Evolutionary conservation across 371 early-diverging fungal species (phyloP), one percentile per base, ranked within the genome.

Genomic region (Umbelopsis sp.): DNA sequence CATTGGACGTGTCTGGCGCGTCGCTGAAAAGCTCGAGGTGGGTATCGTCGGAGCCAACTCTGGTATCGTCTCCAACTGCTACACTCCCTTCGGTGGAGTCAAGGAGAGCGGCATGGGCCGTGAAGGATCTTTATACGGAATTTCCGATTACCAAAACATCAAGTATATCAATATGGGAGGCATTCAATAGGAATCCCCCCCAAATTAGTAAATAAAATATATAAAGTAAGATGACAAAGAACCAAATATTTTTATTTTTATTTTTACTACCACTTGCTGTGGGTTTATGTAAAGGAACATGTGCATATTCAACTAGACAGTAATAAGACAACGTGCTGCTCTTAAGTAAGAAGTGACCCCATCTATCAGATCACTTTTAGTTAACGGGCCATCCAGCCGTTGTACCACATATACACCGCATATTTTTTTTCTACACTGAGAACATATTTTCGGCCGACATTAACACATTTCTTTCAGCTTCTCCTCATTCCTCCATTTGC

Each of bases 11-110:
- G 82, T 91, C 72, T 92, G 89, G 87, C 85, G 93, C 3, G 91
- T 97, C 3, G 87, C 94, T 20, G 94, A 95, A 76, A 82, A 79
- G 14, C 68, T 97, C 64, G 91, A 96, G 70, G 83, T 87, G 3
- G 97, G 97, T 66, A 96, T 97, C 93, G 94, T 97, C 7, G 96
- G 96, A 37, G 90, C 94, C 35, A 97, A 97, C 74, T 88, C 92
- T 2, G 90, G 90, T 16, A 70, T 78, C 12, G 81, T 94, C 41
- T 85, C 89, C 16, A 82, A 75, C 53, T 89, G 86, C 50, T 88
- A 86, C 38, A 78, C 87, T 5, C 94, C 94, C 4, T 94, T 94
- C 72, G 94, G 94, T 65, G 94, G 94, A 50, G 87, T 94, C 80
- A 93, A 94, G 79, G 89, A 93, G 65, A 90, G 90, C 52, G 94